These are phyloP conservation scores for Zarea fungicola DNA, from an alignment of 2,329 filamentous ascomycete genomes.

Conservation along the genomic window DNA sequence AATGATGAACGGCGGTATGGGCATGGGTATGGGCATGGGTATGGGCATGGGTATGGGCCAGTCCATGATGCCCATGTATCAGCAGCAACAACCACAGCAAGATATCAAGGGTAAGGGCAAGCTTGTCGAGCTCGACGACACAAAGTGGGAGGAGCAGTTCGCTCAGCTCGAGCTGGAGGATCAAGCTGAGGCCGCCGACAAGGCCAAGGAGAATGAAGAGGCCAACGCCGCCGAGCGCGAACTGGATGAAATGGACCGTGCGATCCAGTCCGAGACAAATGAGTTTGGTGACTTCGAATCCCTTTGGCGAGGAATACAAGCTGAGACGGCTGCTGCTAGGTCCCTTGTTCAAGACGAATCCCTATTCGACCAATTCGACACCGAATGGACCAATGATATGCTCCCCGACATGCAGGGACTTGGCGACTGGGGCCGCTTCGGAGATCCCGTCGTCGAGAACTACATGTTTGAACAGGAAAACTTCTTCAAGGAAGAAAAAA, in stretches of 20 bases:
- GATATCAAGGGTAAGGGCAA: constrained; percentile 79
- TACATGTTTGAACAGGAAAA: constrained; percentile 97
- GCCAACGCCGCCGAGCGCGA: constrained; percentile 72
- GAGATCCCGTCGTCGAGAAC: constrained; percentile 75
- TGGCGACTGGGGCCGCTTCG: constrained; percentile 61
- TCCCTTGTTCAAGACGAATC: constrained; percentile 63
- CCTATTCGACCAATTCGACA: constrained; percentile 64
- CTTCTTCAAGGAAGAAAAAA: constrained; percentile 71
- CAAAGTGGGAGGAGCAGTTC: constrained; percentile 96
- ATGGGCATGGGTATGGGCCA: constrained; percentile 38
- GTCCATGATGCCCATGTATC: constrained; percentile 50
- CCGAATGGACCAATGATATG: constrained; percentile 66
- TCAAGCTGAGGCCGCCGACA: constrained; percentile 45
- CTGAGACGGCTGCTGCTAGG: constrained; percentile 65
- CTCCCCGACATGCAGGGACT: constrained; percentile 53
- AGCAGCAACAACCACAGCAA: constrained; percentile 34
- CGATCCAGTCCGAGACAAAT: constrained; percentile 63
- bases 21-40: constrained; percentile 50
- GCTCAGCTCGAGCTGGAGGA: constrained; percentile 74
- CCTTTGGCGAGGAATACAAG: constrained; percentile 78
- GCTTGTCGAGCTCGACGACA: constrained; percentile 88
- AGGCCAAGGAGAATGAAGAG: constrained; percentile 58
- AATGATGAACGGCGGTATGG: constrained; percentile 52
- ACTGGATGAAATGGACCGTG: constrained; percentile 76
- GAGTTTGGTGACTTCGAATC: constrained; percentile 85